Base-by-base conservation (phyloP, 2,329 filamentous ascomycete species). In the Penicillium hesseltinei region DNA sequence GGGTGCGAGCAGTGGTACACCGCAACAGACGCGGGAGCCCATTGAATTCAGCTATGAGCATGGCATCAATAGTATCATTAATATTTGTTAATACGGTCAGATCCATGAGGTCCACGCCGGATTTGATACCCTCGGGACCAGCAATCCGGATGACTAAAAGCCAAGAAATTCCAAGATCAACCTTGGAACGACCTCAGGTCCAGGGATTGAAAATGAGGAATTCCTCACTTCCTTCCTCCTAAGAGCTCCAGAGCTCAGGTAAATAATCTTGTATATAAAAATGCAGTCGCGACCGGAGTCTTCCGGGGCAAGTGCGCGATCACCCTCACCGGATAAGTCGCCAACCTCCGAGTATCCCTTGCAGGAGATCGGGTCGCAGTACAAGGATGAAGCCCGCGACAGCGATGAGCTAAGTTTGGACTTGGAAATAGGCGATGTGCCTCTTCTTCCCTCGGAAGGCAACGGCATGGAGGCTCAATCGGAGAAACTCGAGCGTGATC, bases 371-470 rank as follows among this genome's bases (percentile, higher is more conserved):
- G 29, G 36, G 17, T 31, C 51, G n/a, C 46, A 21, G 25, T 56
- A 50, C 46, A 56, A 38, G 31, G 38, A 64, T 57, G 47, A 56
- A 19, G 35, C 45, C n/a, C 57, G 55, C 35, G 43, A 35, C 36
- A 59, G 55, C 51, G 54, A 49, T 52, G 61, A 62, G 15, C 43
- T 63, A 23, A 56, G 54, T 17, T 51, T 47, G 17, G 63, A 66
- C 48, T 46, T 67, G 43, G 65, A 67, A 50, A 29, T 62, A 38
- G 65, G 63, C 27, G 51, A 60, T 53, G 49, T 66, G 17, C 65
- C 65, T 9, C 48, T 66, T 17, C 50, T 66, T 13, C 58, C 63
- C 25, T 53, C 47, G 19, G 51, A 57, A 38, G 33, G 42, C 2
- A 38, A 44, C 15, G 38, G 25, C 29, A 50, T 43, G 40, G 15